Conservation (phyloP, 2,329 filamentous ascomycete species). For the Cercospora sesami region DNA sequence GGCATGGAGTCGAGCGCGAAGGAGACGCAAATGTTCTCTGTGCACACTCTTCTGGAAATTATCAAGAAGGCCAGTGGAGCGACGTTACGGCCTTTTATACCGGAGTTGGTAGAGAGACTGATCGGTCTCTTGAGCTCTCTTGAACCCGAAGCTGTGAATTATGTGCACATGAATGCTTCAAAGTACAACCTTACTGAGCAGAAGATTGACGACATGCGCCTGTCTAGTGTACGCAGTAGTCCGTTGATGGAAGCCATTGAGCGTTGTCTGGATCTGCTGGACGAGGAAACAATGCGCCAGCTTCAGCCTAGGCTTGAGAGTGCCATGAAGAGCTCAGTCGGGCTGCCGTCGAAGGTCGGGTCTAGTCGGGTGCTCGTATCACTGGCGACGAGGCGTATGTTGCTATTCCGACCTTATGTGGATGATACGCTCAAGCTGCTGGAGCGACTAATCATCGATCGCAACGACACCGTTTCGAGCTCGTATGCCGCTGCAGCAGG, state of each 20-base stretch:
- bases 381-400: conserved; percentile 75
- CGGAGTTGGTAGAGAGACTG: conserved; percentile 76
- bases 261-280: conserved; percentile 79
- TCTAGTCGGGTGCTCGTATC: conserved; percentile 82
- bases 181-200: conserved; percentile 83
- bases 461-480: conserved; percentile 89
- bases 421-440: conserved; percentile 74
- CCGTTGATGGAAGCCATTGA: conserved; percentile 93
- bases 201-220: conserved; percentile 83
- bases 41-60: conserved; percentile 79
- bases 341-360: conserved; percentile 90
- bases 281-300: conserved; percentile 72
- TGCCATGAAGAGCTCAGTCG: conserved; percentile 81
- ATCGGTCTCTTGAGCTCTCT: conserved; percentile 81
- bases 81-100: conserved; percentile 75
- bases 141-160: conserved; percentile 87
- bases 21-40: conserved; percentile 80
- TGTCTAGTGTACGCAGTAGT: conserved; percentile 77
- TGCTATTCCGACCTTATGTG: conserved; percentile 73
- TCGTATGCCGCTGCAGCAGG: conserved; percentile 85
- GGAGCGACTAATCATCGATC: conserved; percentile 80
- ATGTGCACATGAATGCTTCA: conserved; percentile 83
- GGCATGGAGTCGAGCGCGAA: conserved; percentile 85
- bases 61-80: conserved; percentile 82
- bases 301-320: conserved; percentile 71